Base-by-base conservation (phyloP, 2,329 filamentous ascomycete genomes). In the Pyricularia grisea region DNA sequence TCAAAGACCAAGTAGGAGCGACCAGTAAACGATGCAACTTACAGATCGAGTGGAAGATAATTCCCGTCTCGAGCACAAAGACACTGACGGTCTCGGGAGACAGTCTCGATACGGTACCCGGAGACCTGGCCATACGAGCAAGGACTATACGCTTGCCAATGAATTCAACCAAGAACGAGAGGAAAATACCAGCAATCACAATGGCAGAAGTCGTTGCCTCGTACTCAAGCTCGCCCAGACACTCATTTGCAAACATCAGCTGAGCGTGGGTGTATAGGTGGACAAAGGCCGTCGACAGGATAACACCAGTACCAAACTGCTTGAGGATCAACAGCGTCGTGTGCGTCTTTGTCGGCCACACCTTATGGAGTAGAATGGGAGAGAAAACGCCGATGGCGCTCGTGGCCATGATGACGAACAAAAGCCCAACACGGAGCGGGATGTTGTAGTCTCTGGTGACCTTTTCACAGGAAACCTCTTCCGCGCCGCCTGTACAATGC, bases 21-120 rank as follows among this genome's bases (percentile, higher is more conserved):
- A 11, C 14, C 11, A 31, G 6, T 14, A 5, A 64, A 27, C 20
- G 5, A 6, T 11, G 65, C 61, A 23, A 66, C 85, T 78, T 81
- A 88, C 87, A 78, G 20, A 92, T 81, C 1, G 89, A 92, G 78
- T 93, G 90, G 79, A 93, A 93, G 65, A 93, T 83, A 68, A 93
- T 88, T 3, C 91, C 91, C 0, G 86, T 84, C 77, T 93, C 91
- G 76, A 93, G 86, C 36, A 93, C 87, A 20, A 87, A 73, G n/a
- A 92, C 88, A 66, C 85, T 85, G 36, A 90, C 80, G 67, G 87
- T 84, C 65, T 85, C 82, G 11, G 27, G 42, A n/a, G 77, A 74
- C 12, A 76, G 71, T 25, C 30, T 36, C 10, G 67, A 68, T 1
- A 64, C 30, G 10, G 25, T 25, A 4, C 64, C 74, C 74, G 60